Percentiles rank a stretch among this genome's conserved stretches.
phyloP scores from a whole-genome alignment of 176 grass and related monocot species.

The Oryza nivara region DNA sequence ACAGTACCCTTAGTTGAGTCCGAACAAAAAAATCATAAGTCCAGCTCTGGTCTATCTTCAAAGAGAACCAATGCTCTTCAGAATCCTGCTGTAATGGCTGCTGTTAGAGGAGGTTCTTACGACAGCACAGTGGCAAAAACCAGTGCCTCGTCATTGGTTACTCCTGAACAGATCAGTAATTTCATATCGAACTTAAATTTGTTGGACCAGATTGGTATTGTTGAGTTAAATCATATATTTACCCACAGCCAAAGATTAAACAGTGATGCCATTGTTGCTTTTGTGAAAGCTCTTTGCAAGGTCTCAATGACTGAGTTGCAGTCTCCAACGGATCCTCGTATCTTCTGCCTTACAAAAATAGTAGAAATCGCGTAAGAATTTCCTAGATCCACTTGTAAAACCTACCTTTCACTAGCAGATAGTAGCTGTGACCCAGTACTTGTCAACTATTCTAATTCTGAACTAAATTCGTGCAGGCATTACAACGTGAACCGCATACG shows the following conservation, averaged over 20 bases:
- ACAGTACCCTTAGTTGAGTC: slow-evolving; percentile 59
- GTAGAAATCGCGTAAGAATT: slow-evolving; percentile 92
- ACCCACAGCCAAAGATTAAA: slow-evolving; percentile 98
- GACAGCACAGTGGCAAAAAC: slow-evolving; percentile 77
- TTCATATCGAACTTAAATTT: slow-evolving; percentile 95
- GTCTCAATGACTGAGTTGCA: slow-evolving; percentile 93
- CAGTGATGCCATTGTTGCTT: slow-evolving; percentile 95
- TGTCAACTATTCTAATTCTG: slow-evolving; percentile 35
- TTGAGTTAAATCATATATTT: slow-evolving; percentile 98
- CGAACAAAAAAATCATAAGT: slow-evolving; percentile 73
- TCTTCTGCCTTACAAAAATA: slow-evolving; percentile 99
- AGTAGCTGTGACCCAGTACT: slow-evolving; percentile 5
- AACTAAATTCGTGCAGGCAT: slow-evolving; percentile 71
- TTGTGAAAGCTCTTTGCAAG: slow-evolving; percentile 98
- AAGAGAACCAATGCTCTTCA: slow-evolving; percentile 90
- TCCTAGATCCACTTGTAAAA: slow-evolving; percentile 35
- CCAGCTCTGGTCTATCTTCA: slow-evolving; percentile 51
- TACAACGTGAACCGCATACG: slow-evolving; percentile 93
- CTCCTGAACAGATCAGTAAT: slow-evolving; percentile 88
- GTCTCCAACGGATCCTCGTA: slow-evolving; percentile 84
- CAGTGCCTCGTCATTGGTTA: slow-evolving; percentile 69
- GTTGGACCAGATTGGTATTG: slow-evolving; percentile 92
- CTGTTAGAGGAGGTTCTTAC: slow-evolving; percentile 90
- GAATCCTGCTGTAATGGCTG: slow-evolving; percentile 91
- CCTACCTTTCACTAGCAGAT: slow-evolving; percentile 29